phyloP scores from a whole-genome alignment of 345 rosid species.

The Ceriops tagal region DNA sequence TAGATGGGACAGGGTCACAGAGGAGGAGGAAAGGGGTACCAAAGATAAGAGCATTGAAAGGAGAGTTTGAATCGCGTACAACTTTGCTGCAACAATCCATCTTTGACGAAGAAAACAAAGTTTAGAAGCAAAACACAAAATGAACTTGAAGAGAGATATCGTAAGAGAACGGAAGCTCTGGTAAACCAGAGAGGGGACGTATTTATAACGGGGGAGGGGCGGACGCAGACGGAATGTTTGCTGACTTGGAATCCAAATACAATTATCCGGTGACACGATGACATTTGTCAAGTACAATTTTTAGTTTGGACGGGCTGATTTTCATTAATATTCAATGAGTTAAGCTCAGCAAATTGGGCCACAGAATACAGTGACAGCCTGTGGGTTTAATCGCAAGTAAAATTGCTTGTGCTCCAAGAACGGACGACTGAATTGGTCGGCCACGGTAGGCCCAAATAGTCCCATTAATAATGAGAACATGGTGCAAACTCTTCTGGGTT shows the following conservation, averaged over 20 bases:
- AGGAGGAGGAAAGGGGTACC: slow-evolving; percentile 33
- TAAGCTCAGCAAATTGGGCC: too few relatives aligned
- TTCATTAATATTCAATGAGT: too few relatives aligned
- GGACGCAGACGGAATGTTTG: background rate
- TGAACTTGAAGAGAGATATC: background rate
- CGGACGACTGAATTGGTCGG: too few relatives aligned
- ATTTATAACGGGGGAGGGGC: background rate
- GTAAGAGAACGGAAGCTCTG: background rate
- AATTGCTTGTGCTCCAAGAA: too few relatives aligned
- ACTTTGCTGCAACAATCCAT: slow-evolving; percentile 36
- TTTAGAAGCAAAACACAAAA: background rate
- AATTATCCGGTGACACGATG: background rate
- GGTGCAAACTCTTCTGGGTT: too few relatives aligned
- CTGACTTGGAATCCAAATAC: slow-evolving; percentile 47
- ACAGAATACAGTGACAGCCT: too few relatives aligned
- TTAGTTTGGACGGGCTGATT: too few relatives aligned
- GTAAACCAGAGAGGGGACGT: accelerated
- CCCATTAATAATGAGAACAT: too few relatives aligned
- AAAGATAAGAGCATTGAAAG: slow-evolving; percentile 67
- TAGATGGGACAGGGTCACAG: too few relatives aligned
- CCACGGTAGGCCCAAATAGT: too few relatives aligned
- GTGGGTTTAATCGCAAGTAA: too few relatives aligned
- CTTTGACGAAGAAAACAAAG: slow-evolving; percentile 8
- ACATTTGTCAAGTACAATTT: too few relatives aligned
- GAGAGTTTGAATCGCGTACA: slow-evolving; percentile 31